phyloP scores from a whole-genome alignment of 148 eudicot genomes.

The Mesembryanthemum crystallinum region DNA sequence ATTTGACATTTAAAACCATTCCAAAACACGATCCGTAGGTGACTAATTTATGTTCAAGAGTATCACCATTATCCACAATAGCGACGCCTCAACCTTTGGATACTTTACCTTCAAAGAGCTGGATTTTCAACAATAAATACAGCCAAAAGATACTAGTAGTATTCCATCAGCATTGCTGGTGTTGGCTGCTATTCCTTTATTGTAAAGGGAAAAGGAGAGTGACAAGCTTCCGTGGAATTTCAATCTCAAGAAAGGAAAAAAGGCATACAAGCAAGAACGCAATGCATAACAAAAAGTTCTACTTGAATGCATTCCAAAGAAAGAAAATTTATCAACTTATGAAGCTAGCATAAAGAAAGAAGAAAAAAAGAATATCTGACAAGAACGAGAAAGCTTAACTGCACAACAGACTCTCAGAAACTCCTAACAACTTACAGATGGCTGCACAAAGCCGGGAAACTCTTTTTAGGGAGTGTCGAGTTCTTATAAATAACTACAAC shows the following conservation, averaged over 20 bases:
- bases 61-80: too few species aligned
- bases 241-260: neutral
- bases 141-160: too few species aligned
- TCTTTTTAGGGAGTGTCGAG: slow-evolving; percentile 5
- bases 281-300: neutral
- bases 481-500: slow-evolving; percentile 17
- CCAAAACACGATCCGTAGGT: too few species aligned
- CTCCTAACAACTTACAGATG: slow-evolving; percentile 15
- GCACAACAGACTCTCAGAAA: slow-evolving; percentile 19
- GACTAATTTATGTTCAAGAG: too few species aligned
- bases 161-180: too few species aligned
- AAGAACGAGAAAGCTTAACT: slow-evolving; percentile 14
- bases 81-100: too few species aligned
- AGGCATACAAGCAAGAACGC: neutral
- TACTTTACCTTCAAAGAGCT: too few species aligned
- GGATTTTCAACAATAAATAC: too few species aligned
- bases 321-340: slow-evolving; percentile 2
- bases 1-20: too few species aligned
- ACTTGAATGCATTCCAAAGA: neutral
- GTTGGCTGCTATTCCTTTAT: too few species aligned
- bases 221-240: neutral
- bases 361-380: neutral
- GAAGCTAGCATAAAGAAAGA: neutral
- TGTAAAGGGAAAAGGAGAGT: too few species aligned
- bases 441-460: slow-evolving; percentile 22